phyloP scores from a whole-genome alignment of 345 rosid species.

The Eucalyptus cloeziana region DNA sequence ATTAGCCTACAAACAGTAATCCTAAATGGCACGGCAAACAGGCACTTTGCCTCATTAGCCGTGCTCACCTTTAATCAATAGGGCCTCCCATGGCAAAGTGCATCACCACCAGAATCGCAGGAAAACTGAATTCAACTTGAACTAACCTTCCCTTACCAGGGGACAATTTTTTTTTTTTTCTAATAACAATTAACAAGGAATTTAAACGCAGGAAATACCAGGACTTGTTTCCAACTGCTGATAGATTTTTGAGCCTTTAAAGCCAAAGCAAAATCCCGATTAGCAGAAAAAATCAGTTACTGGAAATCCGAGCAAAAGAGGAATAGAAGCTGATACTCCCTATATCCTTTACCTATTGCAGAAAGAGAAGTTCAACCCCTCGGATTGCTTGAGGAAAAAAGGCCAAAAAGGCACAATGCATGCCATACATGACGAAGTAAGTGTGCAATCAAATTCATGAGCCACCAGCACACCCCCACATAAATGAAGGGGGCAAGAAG shows the following conservation, averaged over 20 bases:
- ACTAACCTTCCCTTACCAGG: constrained; percentile 99
- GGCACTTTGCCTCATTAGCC: constrained; percentile 74
- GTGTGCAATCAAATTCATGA: background rate
- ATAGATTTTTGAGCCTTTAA: constrained; percentile 70
- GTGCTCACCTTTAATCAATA: constrained; percentile 92
- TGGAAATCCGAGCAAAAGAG: constrained; percentile 33
- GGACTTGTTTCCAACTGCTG: constrained; percentile 75
- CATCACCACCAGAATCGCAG: constrained; percentile 99
- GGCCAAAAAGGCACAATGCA: constrained; percentile 13
- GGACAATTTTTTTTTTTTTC: constrained; percentile 30
- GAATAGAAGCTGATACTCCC: constrained; percentile 39
- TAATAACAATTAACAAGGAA: constrained; percentile 10
- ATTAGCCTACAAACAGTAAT: constrained; percentile 11
- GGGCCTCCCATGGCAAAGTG: constrained; percentile 77
- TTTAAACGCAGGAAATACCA: constrained; percentile 48
- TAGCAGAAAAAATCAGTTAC: constrained; percentile 35
- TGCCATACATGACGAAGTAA: background rate
- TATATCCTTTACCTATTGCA: constrained; percentile 38
- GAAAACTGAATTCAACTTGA: constrained; percentile 30
- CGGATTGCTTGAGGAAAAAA: constrained; percentile 41
- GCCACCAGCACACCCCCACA: background rate
- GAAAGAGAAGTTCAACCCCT: constrained; percentile 40
- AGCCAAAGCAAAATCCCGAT: constrained; percentile 51
- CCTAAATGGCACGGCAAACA: constrained; percentile 86
- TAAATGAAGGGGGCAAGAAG: background rate